Evolutionary conservation across 1,284 basidiomycete species (phyloP).

Genomic region (Puccinia horiana): DNA sequence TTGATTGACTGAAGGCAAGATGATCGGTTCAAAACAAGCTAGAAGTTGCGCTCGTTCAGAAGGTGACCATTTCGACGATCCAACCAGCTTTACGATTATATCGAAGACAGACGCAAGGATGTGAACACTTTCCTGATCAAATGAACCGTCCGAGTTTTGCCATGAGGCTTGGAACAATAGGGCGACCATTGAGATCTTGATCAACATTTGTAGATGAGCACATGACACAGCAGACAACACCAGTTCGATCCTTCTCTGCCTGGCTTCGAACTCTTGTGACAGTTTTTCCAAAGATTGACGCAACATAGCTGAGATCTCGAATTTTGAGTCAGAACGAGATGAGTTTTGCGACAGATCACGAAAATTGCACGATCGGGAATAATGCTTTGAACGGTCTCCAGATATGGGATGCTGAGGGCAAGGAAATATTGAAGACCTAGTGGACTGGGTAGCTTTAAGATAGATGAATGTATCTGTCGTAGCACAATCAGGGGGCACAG

Average conservation of each 20-base stretch:
- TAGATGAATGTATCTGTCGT: slow-evolving; percentile 27
- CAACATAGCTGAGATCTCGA: slow-evolving; percentile 13
- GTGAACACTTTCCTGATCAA: slow-evolving; percentile 9
- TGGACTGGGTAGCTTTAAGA: slow-evolving; percentile 27
- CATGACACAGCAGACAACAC: slow-evolving; percentile 11
- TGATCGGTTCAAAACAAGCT: slow-evolving; percentile 42
- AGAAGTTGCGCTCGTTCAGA: slow-evolving; percentile 33
- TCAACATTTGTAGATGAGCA: slow-evolving; percentile 22
- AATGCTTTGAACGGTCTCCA: neutral
- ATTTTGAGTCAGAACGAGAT: neutral
- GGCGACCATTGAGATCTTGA: slow-evolving; percentile 20
- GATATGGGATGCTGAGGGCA: neutral
- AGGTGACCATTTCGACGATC: slow-evolving; percentile 28
- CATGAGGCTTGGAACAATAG: slow-evolving; percentile 39
- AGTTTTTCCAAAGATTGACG: slow-evolving; percentile 24
- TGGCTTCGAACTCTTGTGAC: slow-evolving; percentile 23
- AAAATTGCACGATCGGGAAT: neutral
- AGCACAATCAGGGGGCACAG: slow-evolving; percentile 10
- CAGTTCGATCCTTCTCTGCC: slow-evolving; percentile 20
- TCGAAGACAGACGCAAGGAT: neutral
- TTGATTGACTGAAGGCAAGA: neutral
- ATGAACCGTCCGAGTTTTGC: slow-evolving; percentile 14
- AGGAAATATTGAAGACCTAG: slow-evolving; percentile 35
- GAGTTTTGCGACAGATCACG: neutral
- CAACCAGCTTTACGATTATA: slow-evolving; percentile 20